These are phyloP conservation scores for Arachnomyces sp. DNA, from an alignment of 2,329 filamentous ascomycete species.

Conservation along the genomic window DNA sequence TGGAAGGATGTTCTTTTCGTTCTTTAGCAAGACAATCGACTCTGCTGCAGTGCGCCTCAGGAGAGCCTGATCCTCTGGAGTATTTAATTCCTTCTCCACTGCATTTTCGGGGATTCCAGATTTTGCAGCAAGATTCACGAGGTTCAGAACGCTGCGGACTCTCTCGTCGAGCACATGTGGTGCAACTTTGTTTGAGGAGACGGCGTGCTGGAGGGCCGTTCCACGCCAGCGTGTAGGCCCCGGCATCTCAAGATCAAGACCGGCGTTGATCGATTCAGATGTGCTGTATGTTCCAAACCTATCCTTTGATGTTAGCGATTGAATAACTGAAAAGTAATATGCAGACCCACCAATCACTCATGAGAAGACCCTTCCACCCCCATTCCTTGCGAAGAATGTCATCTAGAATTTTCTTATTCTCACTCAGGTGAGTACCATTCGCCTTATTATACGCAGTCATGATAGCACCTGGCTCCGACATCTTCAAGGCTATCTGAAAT, in stretches of 20 bases:
- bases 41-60: conserved; percentile 61
- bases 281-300: conserved; percentile 43
- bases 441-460: conserved; percentile 56
- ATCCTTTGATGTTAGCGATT: background rate
- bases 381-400: conserved; percentile 41
- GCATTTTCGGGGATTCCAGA: conserved; percentile 50
- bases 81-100: conserved; percentile 49
- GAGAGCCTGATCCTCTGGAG: conserved; percentile 54
- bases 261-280: conserved; percentile 37
- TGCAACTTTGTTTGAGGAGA: conserved; percentile 50
- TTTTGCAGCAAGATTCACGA: conserved; percentile 52
- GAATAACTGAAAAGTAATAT: background rate
- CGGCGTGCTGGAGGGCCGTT: conserved; percentile 33
- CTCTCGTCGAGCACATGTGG: conserved; percentile 51
- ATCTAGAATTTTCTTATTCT: conserved; percentile 33
- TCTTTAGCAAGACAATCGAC: conserved; percentile 67
- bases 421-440: conserved; percentile 43
- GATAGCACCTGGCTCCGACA: conserved; percentile 48
- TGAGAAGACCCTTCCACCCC: conserved; percentile 39
- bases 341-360: conserved; percentile 39
- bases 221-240: conserved; percentile 39
- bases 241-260: conserved; percentile 43
- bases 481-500: conserved; percentile 54
- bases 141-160: conserved; percentile 50
- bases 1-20: conserved; percentile 57